Base-by-base conservation (phyloP, 2,329 filamentous ascomycete genomes). In the Fusarium domesticum region DNA sequence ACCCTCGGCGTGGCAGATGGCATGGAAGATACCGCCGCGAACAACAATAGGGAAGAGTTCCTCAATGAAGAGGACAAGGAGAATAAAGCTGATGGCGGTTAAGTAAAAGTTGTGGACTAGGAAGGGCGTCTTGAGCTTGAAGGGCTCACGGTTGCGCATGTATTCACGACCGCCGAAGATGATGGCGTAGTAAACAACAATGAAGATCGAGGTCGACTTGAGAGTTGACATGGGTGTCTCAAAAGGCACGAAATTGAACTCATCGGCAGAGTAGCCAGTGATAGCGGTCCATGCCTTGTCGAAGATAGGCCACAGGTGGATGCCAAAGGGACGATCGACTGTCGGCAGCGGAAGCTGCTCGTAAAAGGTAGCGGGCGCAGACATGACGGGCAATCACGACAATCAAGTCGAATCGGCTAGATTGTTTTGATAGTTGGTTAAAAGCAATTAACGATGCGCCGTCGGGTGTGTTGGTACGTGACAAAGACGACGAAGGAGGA, bases 21-120 rank as follows among this genome's bases (percentile, higher is more conserved):
- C 77, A 64, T 87, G 85, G 77, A 96, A 97, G 60, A 96, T 73
- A 46, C 92, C 93, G 58, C 87, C 75, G 58, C 87, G 83, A 58
- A 78, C 83, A 43, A 98, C 68, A 15, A 85, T 95, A 35, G 92
- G 88, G 45, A 96, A 74, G 52, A 98, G 75, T 74, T 97, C 88
- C 77, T 97, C 93, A 59, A 90, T 73, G 69, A 95, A 97, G 59
- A 98, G 83, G 43, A 76, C 84, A 63, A 98, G 71, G 40, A 98
- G 80, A 39, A 82, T 76, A 48, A 73, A 86, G 67, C 89, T 95
- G 74, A 96, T 89, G 56, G 81, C 74, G 37, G 92, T 97, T 64
- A 98, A 76, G 74, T 91, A 84, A 63, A 97, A 85, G 79, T 98
- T 98, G 82, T 98, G 92, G 65, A 96, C 80, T 74, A 96, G 87